Evolutionary conservation across 495 filamentous ascomycete species (phyloP), one percentile per base, ranked within the genome.

Genomic region (Penicillium dipodomyicola): DNA sequence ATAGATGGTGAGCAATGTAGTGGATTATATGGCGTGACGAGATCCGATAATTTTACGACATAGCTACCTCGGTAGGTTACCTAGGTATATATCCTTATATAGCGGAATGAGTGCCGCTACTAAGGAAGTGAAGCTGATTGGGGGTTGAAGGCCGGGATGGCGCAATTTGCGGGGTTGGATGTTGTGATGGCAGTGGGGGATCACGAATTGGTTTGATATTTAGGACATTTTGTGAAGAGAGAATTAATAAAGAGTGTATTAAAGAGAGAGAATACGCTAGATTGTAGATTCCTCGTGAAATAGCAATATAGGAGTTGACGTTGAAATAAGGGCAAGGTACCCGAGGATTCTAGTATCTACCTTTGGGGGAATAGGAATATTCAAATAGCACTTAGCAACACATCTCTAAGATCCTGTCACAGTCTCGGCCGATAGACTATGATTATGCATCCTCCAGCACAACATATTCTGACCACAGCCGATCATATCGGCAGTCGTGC

Each of bases 141-240:
- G 63, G 17, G 42, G 53, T 23, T 57, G 19, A 12, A n/a, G 11
- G 17, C 49, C n/a, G 20, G 14, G 55, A 72, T 72, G 69, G 69
- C 67, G 69, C 65, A 66, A 72, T 72, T 57, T 54, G 57, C 50
- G 61, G 61, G 61, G 63, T 51, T 39, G 17, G 58, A 72, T 72
- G 67, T 69, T 69, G 69, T 70, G 67, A 72, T 68, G 48, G 39
- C 42, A 20, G 29, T 30, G 49, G 42, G 53, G 33, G 49, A 56
- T 56, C 52, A 45, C 51, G 43, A 56, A 29, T 46, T 7, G 14
- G 30, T 4, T 12, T 33, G 30, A 33, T 4, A 33, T 33, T 33
- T 33, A 3, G 10, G 30, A 33, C 10, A 33, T 33, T 3, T 30
- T 30, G 29, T 30, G 29, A 33, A 12, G 4, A 14, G 30, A 14